These are phyloP conservation scores for Climacium dendroides DNA, from an alignment of 225 moss, liverwort and hornwort genomes.

Conservation along the genomic window DNA sequence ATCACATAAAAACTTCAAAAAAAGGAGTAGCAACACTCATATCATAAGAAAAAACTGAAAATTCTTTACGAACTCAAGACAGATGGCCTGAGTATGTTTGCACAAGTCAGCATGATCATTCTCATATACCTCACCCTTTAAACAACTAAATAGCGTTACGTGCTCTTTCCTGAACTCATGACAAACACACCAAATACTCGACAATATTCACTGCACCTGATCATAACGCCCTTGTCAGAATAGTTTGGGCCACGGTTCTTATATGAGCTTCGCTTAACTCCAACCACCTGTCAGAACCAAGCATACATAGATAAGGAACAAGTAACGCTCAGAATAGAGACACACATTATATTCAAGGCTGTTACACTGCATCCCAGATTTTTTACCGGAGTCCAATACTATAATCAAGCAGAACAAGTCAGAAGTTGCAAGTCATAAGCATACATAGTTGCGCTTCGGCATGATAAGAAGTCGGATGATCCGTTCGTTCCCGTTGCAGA, in stretches of 20 bases:
- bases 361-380: not conserved
- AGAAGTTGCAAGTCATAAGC: not conserved
- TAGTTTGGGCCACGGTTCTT: conserved; percentile 76
- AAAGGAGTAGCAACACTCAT: not conserved
- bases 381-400: not conserved
- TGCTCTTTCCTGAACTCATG: not conserved
- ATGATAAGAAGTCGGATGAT: conserved; percentile 90
- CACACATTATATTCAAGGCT: not conserved
- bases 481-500: conserved; percentile 91
- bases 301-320: not conserved
- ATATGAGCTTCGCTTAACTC: conserved; percentile 69
- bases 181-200: not conserved
- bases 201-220: conserved; percentile 36
- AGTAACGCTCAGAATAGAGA: not conserved
- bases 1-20: not conserved
- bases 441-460: conserved; percentile 89
- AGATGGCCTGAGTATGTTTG: not conserved
- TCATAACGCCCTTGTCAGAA: conserved; percentile 81
- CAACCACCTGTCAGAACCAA: conserved; percentile 43
- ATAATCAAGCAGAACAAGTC: not conserved
- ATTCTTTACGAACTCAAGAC: not conserved
- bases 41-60: not conserved
- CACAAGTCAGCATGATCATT: not conserved
- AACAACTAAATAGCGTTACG: not conserved
- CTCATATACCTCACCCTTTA: not conserved